phyloP scores from a whole-genome alignment of 2,329 filamentous ascomycete species.

The Teratosphaeria gauchensis region DNA sequence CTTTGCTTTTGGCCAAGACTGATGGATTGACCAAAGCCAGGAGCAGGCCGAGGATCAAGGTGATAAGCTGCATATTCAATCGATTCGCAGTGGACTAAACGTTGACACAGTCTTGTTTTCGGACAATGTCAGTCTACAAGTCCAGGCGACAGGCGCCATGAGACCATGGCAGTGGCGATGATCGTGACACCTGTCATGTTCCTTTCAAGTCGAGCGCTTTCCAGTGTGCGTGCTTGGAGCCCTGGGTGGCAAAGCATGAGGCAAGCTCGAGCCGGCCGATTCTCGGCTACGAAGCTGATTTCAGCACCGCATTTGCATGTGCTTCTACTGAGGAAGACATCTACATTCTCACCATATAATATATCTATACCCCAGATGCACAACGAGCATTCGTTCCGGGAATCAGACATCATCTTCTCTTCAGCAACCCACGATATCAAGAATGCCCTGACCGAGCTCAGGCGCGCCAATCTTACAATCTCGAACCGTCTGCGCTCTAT shows the following conservation, averaged over 20 bases:
- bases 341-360: background rate
- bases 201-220: background rate
- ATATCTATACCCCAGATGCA: background rate
- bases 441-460: conserved; percentile 60
- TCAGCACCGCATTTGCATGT: background rate
- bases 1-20: conserved; percentile 17
- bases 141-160: background rate
- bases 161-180: background rate
- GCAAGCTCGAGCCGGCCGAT: background rate
- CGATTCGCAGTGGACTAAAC: background rate
- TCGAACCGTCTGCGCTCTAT: conserved; percentile 77
- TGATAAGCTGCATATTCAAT: background rate
- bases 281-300: background rate
- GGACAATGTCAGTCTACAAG: background rate
- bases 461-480: conserved; percentile 66
- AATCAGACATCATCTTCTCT: conserved; percentile 41
- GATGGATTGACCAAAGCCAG: background rate
- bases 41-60: background rate
- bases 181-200: background rate
- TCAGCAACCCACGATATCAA: conserved; percentile 55
- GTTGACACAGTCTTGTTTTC: background rate
- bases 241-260: background rate
- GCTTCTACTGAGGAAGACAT: background rate
- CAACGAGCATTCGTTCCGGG: background rate
- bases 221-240: too few relatives aligned